Conservation (phyloP, 116 monocot species). For the Iris pallida region DNA sequence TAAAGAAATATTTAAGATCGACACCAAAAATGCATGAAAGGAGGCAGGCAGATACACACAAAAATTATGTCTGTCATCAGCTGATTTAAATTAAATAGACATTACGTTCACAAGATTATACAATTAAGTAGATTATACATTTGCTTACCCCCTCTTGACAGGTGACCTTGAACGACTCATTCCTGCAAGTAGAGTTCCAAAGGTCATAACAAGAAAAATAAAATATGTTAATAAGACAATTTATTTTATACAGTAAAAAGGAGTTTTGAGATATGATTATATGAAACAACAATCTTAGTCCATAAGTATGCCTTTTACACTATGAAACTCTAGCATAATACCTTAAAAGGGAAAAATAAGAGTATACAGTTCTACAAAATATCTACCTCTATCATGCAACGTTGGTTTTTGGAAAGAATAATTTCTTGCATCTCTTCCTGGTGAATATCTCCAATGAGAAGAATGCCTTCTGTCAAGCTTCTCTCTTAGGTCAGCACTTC, state of each 20-base stretch:
- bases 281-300: no score
- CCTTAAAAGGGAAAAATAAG: background rate
- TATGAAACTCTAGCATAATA: no score
- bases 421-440: conserved; percentile 61
- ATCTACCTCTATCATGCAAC: conserved; percentile 60
- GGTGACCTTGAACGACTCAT: conserved; percentile 74
- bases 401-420: conserved; percentile 43
- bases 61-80: no score
- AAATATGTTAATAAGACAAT: background rate
- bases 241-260: background rate
- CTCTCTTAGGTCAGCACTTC: conserved; percentile 67
- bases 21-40: no score
- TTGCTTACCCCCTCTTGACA: conserved; percentile 40
- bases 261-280: background rate
- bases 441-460: conserved; percentile 71
- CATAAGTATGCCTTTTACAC: no score
- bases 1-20: no score
- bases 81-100: background rate
- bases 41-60: no score
- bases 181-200: conserved; percentile 42
- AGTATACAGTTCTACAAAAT: background rate
- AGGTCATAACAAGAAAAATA: background rate
- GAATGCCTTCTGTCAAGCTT: conserved; percentile 81
- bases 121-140: background rate
- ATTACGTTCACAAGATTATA: background rate